Evolutionary conservation across 805 yeast genomes (phyloP).

Genomic region (Wickerhamomyces tratensis): DNA sequence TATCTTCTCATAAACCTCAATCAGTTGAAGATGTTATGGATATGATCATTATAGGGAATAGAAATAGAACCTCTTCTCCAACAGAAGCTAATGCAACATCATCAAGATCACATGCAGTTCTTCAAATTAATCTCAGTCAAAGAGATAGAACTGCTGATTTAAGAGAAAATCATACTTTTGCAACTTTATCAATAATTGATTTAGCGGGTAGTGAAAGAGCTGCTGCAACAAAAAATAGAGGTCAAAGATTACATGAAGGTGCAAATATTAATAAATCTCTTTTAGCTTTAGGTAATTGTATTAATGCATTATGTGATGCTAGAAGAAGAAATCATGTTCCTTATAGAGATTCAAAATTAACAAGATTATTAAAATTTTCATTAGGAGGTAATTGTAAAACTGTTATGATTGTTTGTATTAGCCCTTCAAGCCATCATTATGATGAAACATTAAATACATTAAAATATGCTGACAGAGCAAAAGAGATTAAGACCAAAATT

Average conservation of each 20-base stretch:
- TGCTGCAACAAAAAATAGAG: slow-evolving; percentile 77
- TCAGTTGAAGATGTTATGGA: slow-evolving; percentile 73
- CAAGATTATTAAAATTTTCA: slow-evolving; percentile 79
- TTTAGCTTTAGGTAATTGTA: slow-evolving; percentile 87
- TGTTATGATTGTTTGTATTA: slow-evolving; percentile 90
- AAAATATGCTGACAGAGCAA: slow-evolving; percentile 87
- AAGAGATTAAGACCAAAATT: slow-evolving; percentile 77
- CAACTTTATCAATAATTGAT: slow-evolving; percentile 82
- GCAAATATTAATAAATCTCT: slow-evolving; percentile 88
- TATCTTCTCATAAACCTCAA: slow-evolving; percentile 51
- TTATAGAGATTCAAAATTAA: slow-evolving; percentile 82
- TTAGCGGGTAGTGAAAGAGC: slow-evolving; percentile 96
- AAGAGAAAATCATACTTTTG: slow-evolving; percentile 59
- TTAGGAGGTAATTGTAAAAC: slow-evolving; percentile 93
- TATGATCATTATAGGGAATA: slow-evolving; percentile 60
- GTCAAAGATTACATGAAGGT: slow-evolving; percentile 77
- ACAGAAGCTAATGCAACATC: slow-evolving; percentile 89
- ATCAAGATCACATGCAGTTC: slow-evolving; percentile 88
- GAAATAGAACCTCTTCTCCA: slow-evolving; percentile 72
- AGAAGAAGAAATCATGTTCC: slow-evolving; percentile 70
- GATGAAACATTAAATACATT: slow-evolving; percentile 90
- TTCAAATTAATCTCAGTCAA: slow-evolving; percentile 68
- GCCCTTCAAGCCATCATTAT: slow-evolving; percentile 80
- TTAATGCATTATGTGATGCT: slow-evolving; percentile 79
- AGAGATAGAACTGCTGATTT: slow-evolving; percentile 51